These are phyloP conservation scores for Fusarium succisae DNA, from an alignment of 2,329 filamentous ascomycete genomes.

Conservation along the genomic window DNA sequence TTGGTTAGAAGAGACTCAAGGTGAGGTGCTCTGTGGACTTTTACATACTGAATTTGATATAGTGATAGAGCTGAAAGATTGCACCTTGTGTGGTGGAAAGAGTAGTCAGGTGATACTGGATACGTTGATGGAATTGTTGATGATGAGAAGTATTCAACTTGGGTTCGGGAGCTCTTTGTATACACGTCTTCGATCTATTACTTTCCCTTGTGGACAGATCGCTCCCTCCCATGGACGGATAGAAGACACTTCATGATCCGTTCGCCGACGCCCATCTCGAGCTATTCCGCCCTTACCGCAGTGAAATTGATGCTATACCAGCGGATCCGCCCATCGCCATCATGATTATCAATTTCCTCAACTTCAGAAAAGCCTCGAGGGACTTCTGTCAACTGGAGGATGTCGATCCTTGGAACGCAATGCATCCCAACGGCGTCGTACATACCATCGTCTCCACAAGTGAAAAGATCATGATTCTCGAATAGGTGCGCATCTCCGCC, in stretches of 20 bases:
- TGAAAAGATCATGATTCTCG: too few relatives aligned
- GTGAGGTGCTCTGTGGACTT: fast-evolving
- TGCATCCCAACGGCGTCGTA: neutral
- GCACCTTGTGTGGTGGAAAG: neutral
- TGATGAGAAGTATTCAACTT: neutral
- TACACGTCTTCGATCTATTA: fast-evolving
- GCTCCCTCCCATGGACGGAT: neutral
- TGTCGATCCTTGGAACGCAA: neutral
- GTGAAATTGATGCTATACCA: too few relatives aligned
- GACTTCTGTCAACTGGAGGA: fast-evolving
- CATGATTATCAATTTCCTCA: fast-evolving
- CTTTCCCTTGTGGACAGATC: fast-evolving
- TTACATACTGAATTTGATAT: neutral
- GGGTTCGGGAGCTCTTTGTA: neutral
- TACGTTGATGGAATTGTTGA: neutral
- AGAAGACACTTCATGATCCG: neutral
- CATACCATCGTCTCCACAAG: too few relatives aligned
- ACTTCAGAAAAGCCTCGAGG: fast-evolving
- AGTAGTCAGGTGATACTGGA: neutral
- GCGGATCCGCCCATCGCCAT: fast-evolving
- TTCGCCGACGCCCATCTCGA: neutral
- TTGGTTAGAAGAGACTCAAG: neutral
- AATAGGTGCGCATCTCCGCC: neutral
- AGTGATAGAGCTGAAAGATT: neutral
- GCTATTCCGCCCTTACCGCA: neutral